phyloP scores from a whole-genome alignment of 306 rosid species.

The Clitoria ternatea region DNA sequence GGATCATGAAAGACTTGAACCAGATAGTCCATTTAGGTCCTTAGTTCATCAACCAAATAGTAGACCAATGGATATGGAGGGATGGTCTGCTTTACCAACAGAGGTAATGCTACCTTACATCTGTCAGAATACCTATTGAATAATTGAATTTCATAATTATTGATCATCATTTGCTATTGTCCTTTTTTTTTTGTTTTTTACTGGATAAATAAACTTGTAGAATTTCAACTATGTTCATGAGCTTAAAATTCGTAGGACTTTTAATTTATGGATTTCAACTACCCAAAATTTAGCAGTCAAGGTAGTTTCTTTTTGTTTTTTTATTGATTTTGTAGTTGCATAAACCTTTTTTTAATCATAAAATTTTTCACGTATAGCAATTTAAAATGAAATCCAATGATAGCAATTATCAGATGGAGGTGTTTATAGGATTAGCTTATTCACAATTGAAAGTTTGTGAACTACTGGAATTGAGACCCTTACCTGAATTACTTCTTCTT shows the following conservation, averaged over 20 bases:
- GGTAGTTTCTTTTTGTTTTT: neutral
- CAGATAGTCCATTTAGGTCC: conserved; percentile 69
- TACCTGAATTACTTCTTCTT: neutral
- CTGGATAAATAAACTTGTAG: neutral
- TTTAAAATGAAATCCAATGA: neutral
- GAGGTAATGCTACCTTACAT: conserved; percentile 46
- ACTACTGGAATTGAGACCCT: neutral
- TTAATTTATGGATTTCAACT: neutral
- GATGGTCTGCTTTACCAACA: conserved; percentile 61
- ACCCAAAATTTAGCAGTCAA: neutral
- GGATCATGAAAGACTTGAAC: conserved; percentile 69
- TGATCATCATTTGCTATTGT: neutral
- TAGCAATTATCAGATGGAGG: neutral
- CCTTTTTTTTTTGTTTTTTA: neutral
- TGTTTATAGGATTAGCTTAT: neutral
- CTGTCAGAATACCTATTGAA: neutral
- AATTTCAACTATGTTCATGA: neutral
- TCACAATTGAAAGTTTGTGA: neutral
- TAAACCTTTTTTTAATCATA: neutral
- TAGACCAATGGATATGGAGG: conserved; percentile 70
- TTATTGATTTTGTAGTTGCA: neutral
- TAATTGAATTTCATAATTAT: neutral
- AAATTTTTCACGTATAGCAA: neutral
- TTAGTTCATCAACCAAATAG: conserved; percentile 47
- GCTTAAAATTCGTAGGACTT: neutral